Conservation (phyloP, 768 basidiomycete genomes). For the Tephrocybe rancida region DNA sequence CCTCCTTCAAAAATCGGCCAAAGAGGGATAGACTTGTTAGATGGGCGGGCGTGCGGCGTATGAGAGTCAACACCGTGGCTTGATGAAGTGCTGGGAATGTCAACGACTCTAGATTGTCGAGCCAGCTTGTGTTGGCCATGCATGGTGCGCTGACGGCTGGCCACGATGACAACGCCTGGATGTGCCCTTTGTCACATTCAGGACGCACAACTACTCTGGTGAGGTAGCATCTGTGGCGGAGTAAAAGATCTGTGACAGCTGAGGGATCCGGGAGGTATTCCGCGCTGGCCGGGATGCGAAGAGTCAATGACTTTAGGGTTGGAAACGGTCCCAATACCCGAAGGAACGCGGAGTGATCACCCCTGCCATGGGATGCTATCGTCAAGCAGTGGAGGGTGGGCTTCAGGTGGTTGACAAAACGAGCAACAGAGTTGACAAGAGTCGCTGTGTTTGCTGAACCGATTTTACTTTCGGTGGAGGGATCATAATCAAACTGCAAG, state of each 20-base stretch:
- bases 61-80: slow-evolving; percentile 19
- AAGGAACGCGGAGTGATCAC: slow-evolving; percentile 36
- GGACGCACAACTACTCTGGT: slow-evolving; percentile 24
- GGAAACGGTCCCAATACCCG: slow-evolving; percentile 26
- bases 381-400: slow-evolving; percentile 29
- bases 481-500: slow-evolving; percentile 34
- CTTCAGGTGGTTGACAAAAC: slow-evolving; percentile 32
- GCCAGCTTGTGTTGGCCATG: slow-evolving; percentile 5
- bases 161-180: slow-evolving; percentile 7
- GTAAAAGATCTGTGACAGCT: slow-evolving; percentile 22
- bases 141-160: slow-evolving; percentile 2
- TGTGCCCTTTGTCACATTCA: neutral
- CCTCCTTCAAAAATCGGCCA: slow-evolving; percentile 21
- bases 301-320: slow-evolving; percentile 22
- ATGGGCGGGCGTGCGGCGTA: slow-evolving; percentile 26
- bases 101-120: slow-evolving; percentile 22
- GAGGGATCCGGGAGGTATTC: slow-evolving; percentile 25
- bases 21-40: slow-evolving; percentile 25
- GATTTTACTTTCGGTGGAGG: neutral
- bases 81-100: slow-evolving; percentile 23
- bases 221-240: slow-evolving; percentile 20
- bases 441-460: slow-evolving; percentile 10
- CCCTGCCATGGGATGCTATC: slow-evolving; percentile 32
- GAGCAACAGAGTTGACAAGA: slow-evolving; percentile 26
- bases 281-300: slow-evolving; percentile 24